These are phyloP conservation scores for Zygoascus sp. DNA, from an alignment of 1,139 yeast species.

Conservation along the genomic window DNA sequence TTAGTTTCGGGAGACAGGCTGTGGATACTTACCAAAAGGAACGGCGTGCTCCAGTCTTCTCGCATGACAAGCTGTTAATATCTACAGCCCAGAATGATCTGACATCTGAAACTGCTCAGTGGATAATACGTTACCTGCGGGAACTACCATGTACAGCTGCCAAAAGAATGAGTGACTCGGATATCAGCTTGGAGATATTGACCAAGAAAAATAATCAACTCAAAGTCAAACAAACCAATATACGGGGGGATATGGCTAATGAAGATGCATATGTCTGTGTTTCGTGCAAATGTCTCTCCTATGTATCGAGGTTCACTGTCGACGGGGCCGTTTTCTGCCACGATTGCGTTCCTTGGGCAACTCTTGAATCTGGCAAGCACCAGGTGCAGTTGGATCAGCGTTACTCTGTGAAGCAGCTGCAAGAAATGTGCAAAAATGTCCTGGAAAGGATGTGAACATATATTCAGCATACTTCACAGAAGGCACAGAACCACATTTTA, in stretches of 20 bases:
- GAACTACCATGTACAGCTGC: conserved; percentile 26
- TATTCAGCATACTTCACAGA: not conserved
- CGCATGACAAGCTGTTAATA: conserved; percentile 36
- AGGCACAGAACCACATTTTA: too few relatives aligned
- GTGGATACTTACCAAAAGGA: conserved; percentile 32
- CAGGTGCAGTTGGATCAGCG: conserved; percentile 18
- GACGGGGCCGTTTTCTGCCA: conserved; percentile 22
- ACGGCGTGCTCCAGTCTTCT: conserved; percentile 36
- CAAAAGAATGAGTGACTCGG: conserved; percentile 12
- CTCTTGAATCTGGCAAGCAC: conserved; percentile 1
- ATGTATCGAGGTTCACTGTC: conserved; percentile 26
- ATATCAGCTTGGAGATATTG: not conserved
- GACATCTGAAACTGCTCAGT: conserved; percentile 31
- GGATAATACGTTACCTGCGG: conserved; percentile 31
- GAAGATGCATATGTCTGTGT: conserved; percentile 30
- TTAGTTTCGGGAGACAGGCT: conserved; percentile 34
- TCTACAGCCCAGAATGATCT: conserved; percentile 31
- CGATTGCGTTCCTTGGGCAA: conserved; percentile 19
- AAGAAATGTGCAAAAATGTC: conserved; percentile 16
- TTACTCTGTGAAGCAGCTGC: conserved; percentile 17
- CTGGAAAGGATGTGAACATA: conserved; percentile 11
- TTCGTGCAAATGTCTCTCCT: conserved; percentile 29
- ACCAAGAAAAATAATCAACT: not conserved
- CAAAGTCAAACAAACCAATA: conserved; percentile 7
- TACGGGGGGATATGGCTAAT: conserved; percentile 20